Percentiles rank a stretch among this genome's conserved stretches.
Conservation (phyloP, 345 rosid species). For the Lagerstroemia speciosa region DNA sequence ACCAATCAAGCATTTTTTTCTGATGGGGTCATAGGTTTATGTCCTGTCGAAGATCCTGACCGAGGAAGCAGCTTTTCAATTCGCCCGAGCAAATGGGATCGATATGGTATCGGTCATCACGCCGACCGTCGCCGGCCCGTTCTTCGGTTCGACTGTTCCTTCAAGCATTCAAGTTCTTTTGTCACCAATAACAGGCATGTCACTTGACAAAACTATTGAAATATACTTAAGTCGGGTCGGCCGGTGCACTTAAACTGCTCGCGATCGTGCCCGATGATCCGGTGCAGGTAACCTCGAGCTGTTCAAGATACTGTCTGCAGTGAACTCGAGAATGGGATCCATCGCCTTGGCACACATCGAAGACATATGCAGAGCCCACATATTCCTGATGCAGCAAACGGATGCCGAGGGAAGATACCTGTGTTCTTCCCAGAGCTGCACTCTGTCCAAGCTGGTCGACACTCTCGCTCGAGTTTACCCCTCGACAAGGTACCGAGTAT, state of each 20-base stretch:
- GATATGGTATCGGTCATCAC: conserved; percentile 64
- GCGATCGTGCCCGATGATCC: neutral
- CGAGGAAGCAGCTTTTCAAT: conserved; percentile 72
- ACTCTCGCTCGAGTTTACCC: conserved; percentile 27
- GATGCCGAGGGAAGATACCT: conserved; percentile 55
- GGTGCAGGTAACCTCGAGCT: conserved; percentile 43
- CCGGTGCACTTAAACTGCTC: neutral
- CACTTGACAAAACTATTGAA: neutral
- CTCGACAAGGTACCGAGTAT: conserved; percentile 6
- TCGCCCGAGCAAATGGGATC: conserved; percentile 45
- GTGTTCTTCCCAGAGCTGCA: conserved; percentile 41
- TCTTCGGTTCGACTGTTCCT: conserved; percentile 51
- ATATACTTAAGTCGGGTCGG: neutral
- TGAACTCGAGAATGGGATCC: conserved; percentile 66
- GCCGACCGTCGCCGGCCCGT: conserved; percentile 69
- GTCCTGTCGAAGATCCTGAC: conserved; percentile 56
- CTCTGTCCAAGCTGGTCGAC: conserved; percentile 31
- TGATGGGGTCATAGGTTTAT: conserved; percentile 39
- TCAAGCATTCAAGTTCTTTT: conserved; percentile 67
- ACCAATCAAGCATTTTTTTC: neutral
- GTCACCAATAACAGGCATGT: conserved; percentile 64
- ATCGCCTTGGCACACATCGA: conserved; percentile 67
- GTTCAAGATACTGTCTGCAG: conserved; percentile 53
- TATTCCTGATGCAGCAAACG: conserved; percentile 59
- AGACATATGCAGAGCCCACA: conserved; percentile 64